Conservation (phyloP, 148 eudicot species). For the Nepenthes gracilis region DNA sequence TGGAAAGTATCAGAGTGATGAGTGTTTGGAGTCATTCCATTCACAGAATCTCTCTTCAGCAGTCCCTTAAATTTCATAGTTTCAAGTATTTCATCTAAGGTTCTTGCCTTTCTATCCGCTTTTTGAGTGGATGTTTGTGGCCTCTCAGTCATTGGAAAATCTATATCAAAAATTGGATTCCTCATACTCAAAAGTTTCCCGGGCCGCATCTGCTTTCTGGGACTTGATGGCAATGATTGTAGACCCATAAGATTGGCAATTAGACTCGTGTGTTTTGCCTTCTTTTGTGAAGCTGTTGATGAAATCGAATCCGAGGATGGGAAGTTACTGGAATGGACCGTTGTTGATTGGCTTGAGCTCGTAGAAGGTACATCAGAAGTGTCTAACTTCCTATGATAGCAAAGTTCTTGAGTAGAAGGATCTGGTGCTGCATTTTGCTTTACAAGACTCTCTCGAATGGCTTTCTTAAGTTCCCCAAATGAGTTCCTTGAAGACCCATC, state of each 20-base stretch:
- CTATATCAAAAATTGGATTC: constrained; percentile 26
- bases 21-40: not conserved
- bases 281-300: constrained; percentile 20
- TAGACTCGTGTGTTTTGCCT: constrained; percentile 26
- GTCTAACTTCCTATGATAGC: constrained; percentile 7
- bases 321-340: constrained; percentile 12
- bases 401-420: constrained; percentile 11
- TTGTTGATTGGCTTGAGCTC: constrained; percentile 43
- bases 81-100: constrained; percentile 24
- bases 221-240: constrained; percentile 12
- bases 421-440: constrained; percentile 25
- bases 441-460: constrained; percentile 33
- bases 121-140: constrained; percentile 13
- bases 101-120: constrained; percentile 13
- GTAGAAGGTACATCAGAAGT: constrained; percentile 24
- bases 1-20: constrained; percentile 3
- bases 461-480: constrained; percentile 35
- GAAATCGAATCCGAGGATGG: constrained; percentile 24
- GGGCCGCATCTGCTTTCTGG: constrained; percentile 11
- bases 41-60: constrained; percentile 1
- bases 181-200: constrained; percentile 12
- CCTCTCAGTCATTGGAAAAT: constrained; percentile 23
- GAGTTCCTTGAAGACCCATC: constrained; percentile 35
- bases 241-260: constrained; percentile 59
- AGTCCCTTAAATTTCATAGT: constrained; percentile 31